These are phyloP conservation scores for Backusella circina DNA, from an alignment of 192 early-diverging fungal genomes.

Conservation along the genomic window DNA sequence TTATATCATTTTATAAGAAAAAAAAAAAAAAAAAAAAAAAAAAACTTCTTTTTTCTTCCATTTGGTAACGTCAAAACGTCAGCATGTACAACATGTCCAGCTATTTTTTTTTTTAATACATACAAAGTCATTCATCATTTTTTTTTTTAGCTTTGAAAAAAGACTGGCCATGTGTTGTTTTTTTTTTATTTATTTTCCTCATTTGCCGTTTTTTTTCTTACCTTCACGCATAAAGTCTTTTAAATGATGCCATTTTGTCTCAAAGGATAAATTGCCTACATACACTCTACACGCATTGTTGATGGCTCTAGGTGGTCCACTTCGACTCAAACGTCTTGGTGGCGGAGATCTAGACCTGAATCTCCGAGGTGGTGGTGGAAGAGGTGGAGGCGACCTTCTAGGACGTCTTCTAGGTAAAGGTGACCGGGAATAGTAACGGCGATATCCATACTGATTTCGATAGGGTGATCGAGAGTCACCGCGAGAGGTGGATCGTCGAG, in stretches of 20 bases:
- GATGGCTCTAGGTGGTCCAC: neutral
- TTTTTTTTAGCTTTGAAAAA: neutral
- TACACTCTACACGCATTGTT: slow-evolving; percentile 69
- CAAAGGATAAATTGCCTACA: slow-evolving; percentile 81
- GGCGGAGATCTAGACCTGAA: slow-evolving; percentile 21
- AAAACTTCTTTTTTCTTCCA: slow-evolving; percentile 53
- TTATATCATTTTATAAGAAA: neutral
- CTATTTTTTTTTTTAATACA: slow-evolving; percentile 32
- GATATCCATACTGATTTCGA: neutral
- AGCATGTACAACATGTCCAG: slow-evolving; percentile 76
- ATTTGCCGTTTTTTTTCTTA: slow-evolving; percentile 13
- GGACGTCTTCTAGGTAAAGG: neutral
- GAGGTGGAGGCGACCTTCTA: slow-evolving; percentile 11
- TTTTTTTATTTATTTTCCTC: neutral
- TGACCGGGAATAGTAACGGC: slow-evolving; percentile 5
- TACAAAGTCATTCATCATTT: neutral
- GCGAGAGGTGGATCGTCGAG: slow-evolving; percentile 14
- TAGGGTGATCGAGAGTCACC: slow-evolving; percentile 27
- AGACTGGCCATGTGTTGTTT: neutral
- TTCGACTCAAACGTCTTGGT: neutral
- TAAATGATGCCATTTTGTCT: slow-evolving; percentile 71
- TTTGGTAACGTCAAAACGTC: slow-evolving; percentile 59
- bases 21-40: neutral
- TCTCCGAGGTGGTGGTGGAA: slow-evolving; percentile 5
- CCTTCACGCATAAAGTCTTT: slow-evolving; percentile 82